Conservation (phyloP, 2,329 filamentous ascomycete genomes). For the Fusarium sarcochroum region DNA sequence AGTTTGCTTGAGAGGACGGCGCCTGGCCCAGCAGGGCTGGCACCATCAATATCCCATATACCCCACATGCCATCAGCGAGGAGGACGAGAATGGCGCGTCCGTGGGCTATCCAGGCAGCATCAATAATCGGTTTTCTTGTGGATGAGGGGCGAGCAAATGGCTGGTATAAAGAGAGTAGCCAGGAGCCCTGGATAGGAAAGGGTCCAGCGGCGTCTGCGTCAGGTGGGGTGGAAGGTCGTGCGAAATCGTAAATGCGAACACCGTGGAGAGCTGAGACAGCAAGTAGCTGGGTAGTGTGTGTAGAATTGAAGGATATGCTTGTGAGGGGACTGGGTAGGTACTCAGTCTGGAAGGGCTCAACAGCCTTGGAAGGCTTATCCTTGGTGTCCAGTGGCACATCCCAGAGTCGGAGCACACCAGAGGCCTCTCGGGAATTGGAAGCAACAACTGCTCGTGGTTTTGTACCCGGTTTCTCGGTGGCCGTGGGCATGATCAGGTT, state of each 20-base stretch:
- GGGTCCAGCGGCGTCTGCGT: slow-evolving; percentile 64
- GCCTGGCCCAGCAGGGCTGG: slow-evolving; percentile 60
- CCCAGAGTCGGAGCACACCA: slow-evolving; percentile 71
- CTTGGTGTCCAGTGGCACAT: slow-evolving; percentile 64
- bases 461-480: slow-evolving; percentile 55
- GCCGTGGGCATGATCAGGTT: slow-evolving; percentile 62
- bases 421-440: slow-evolving; percentile 72
- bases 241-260: slow-evolving; percentile 75
- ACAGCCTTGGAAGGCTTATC: slow-evolving; percentile 49
- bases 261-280: slow-evolving; percentile 68
- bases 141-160: slow-evolving; percentile 64
- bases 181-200: slow-evolving; percentile 73
- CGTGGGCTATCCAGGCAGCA: slow-evolving; percentile 73
- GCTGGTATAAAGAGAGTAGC: slow-evolving; percentile 73
- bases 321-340: slow-evolving; percentile 66
- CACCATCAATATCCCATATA: slow-evolving; percentile 75
- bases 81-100: slow-evolving; percentile 70
- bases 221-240: slow-evolving; percentile 64
- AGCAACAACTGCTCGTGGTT: slow-evolving; percentile 67
- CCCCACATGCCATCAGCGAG: slow-evolving; percentile 77
- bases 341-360: slow-evolving; percentile 73
- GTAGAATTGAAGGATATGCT: slow-evolving; percentile 73
- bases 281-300: slow-evolving; percentile 70
- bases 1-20: slow-evolving; percentile 64
- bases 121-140: slow-evolving; percentile 73